Evolutionary conservation across 2,329 filamentous ascomycete species (phyloP), one percentile per base, ranked within the genome.

Genomic region (Arthrobotrys megalospora): DNA sequence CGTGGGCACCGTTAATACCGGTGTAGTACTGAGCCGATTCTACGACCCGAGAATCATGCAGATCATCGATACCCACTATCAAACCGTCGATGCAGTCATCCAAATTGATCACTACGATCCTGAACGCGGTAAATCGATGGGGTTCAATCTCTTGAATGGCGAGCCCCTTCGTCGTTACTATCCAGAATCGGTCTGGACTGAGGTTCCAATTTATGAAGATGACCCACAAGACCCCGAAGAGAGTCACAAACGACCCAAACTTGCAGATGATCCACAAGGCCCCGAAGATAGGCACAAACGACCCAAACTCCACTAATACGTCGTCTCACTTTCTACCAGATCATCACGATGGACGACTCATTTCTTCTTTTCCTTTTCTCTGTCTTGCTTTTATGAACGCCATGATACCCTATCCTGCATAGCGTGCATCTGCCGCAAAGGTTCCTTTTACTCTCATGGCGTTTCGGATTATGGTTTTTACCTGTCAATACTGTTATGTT

Each of bases 1-100:
- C 16, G 28, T 34, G 4, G 58, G 50, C 11, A 16, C 58, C 8
- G 32, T 71, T 21, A 71, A 50, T 4, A 2, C 60, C 1, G 7
- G 43, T 2, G 36, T 38, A 5, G 62, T 71, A 1, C 24, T 71
- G 21, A 32, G 66, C 14, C 66, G 73, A 19, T 77, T 66, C 60
- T 77, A 77, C 45, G 73, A 77, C 24, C 73, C 73, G 3, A 63
- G 73, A 6, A 77, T 77, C 12, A 71, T 77, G 58, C 58, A 52
- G 8, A 60, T 77, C 12, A 71, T 77, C n/a, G 73, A 77, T 28
- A 34, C 16, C 16, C 36, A 45, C 11, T 63, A 68, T 47, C 52
- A 16, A 6, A 71, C 73, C 6, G 34, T 36, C 45, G 73, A 77
- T 50, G 45, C 36, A 6, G 43, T 21, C 2, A 24, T 77, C 19